Conservation (phyloP, 305 asterid species). For the Fraxinus sp. region DNA sequence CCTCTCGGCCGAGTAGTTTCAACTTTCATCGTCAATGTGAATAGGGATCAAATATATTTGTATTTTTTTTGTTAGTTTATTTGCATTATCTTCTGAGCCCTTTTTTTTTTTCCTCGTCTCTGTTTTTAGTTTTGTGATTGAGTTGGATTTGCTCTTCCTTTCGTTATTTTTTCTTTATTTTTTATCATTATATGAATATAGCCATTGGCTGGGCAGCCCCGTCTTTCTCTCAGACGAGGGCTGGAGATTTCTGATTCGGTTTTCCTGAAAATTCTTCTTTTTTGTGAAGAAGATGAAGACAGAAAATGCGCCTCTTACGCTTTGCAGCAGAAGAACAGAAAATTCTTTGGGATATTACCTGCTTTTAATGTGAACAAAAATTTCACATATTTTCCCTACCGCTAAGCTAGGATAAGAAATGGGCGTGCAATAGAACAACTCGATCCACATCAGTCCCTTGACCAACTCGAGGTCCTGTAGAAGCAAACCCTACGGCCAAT, state of each 20-base stretch:
- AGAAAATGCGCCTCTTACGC: background rate
- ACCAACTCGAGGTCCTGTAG: no score
- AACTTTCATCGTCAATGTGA: background rate
- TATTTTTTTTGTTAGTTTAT: background rate
- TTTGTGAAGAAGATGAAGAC: background rate
- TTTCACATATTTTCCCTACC: no score
- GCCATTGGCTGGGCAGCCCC: background rate
- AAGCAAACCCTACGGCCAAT: no score
- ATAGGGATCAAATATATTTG: background rate
- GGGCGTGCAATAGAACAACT: no score
- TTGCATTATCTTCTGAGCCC: background rate
- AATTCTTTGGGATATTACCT: background rate
- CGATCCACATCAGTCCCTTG: no score
- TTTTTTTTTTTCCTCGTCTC: background rate
- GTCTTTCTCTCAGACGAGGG: background rate
- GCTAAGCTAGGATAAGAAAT: no score
- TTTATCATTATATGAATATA: background rate
- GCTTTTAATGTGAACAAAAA: background rate
- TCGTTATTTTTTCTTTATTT: background rate
- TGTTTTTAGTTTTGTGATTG: background rate
- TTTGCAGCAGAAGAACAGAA: background rate
- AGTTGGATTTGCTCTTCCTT: background rate
- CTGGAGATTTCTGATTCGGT: background rate
- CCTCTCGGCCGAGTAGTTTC: background rate
- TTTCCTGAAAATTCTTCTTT: background rate